Base-by-base conservation (phyloP, 768 basidiomycete species). In the Panaeolus papilionaceus region DNA sequence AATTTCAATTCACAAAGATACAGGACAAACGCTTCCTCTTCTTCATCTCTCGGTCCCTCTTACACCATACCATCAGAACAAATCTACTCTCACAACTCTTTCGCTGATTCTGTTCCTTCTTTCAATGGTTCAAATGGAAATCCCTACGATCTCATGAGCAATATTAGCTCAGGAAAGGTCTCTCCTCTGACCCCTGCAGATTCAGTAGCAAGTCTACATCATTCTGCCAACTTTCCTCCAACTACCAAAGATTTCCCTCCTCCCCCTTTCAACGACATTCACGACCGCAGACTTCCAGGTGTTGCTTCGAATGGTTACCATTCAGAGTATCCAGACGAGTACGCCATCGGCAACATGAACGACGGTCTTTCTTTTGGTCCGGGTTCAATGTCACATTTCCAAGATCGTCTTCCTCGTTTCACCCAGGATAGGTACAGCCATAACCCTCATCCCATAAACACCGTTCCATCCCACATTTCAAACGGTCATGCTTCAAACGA, bases 171-270 rank as follows among this genome's bases (percentile, higher is more conserved):
- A 67, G 91, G 91, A 69, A 93, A 92, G 77, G 89, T 89, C 62
- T 92, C 92, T 20, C 91, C 92, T 0, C 81, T 92, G 51, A 90
- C 90, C 12, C 91, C 91, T 39, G 89, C 78, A 71, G 92, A 92
- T 76, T 80, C 87, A 49, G 85, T 88, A 68, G 79, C 81, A 66
- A 82, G 82, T 62, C 80, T 92, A 8, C 89, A 88, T 71, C 86
- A 85, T 69, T 77, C 85, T 5, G 79, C 85, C 16, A 81, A 77
- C 7, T 91, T 89, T 73, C 80, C 88, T 23, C 77, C 80, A 8
- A 73, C 81, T 20, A 78, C 79, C 67, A 91, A 92, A 75, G 89
- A 90, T 69, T 92, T 84, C 73, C 78, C 85, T 44, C 78, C 85
- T 18, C 84, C 83, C 66, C 74, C 73, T 51, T 93, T 88, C 75